These are phyloP conservation scores for Chrysosporium keratinophilum DNA, from an alignment of 2,329 filamentous ascomycete species.

Conservation along the genomic window DNA sequence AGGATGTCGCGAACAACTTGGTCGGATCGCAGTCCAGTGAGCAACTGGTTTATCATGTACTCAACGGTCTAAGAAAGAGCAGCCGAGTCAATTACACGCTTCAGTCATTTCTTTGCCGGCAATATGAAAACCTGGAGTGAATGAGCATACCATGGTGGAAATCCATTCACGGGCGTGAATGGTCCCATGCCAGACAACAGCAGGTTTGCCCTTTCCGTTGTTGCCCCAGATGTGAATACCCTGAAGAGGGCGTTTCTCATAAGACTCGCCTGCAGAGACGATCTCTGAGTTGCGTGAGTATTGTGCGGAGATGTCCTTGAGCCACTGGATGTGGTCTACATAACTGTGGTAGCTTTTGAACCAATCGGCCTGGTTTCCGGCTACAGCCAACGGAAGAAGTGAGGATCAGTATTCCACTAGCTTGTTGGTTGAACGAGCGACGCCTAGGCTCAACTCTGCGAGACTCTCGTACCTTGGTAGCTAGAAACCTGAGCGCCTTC, in stretches of 20 bases:
- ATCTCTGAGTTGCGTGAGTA: constrained; percentile 42
- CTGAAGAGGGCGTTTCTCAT: constrained; percentile 37
- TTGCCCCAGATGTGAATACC: constrained; percentile 46
- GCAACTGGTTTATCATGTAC: constrained; percentile 44
- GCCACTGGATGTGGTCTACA: constrained; percentile 42
- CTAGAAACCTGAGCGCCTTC: constrained; percentile 25
- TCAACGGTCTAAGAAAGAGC: constrained; percentile 27
- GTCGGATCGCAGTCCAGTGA: constrained; percentile 30
- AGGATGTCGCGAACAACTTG: constrained; percentile 38
- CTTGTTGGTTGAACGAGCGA: background rate
- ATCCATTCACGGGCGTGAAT: constrained; percentile 55
- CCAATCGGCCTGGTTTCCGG: constrained; percentile 33
- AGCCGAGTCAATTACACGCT: background rate
- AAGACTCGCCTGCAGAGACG: constrained; percentile 41
- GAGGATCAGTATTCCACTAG: background rate
- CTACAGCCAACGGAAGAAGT: constrained; percentile 8
- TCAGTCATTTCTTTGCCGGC: too few species aligned
- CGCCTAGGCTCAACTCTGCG: background rate
- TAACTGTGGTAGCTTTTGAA: constrained; percentile 48
- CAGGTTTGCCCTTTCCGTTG: constrained; percentile 38
- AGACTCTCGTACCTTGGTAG: constrained; percentile 21
- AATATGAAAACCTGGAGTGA: too few species aligned
- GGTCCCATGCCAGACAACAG: constrained; percentile 48
- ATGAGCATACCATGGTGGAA: constrained; percentile 38
- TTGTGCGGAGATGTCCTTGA: constrained; percentile 37